phyloP scores from a whole-genome alignment of 148 eudicot genomes.

The Amaranthus hypochondriacus region DNA sequence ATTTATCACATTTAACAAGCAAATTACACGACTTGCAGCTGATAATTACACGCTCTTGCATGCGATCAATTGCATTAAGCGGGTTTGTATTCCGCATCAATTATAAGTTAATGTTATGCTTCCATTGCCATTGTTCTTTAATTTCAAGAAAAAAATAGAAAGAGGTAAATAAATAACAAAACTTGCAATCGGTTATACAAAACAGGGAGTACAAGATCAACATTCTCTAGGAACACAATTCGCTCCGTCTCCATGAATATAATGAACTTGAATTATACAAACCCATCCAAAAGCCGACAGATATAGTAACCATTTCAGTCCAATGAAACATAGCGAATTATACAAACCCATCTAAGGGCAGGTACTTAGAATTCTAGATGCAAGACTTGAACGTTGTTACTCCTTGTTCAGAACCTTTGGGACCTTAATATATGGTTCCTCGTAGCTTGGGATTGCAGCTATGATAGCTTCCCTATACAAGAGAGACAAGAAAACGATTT shows the following conservation, averaged over 20 bases:
- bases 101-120: too few relatives aligned
- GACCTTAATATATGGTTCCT: slow-evolving; percentile 84
- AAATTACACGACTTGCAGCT: not conserved
- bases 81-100: too few relatives aligned
- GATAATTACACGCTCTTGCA: not conserved
- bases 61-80: too few relatives aligned
- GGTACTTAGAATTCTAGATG: slow-evolving; percentile 4
- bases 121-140: too few relatives aligned
- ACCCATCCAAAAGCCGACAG: not conserved
- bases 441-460: slow-evolving; percentile 67
- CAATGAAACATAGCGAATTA: too few relatives aligned
- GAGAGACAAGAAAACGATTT: not conserved
- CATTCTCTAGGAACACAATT: too few relatives aligned
- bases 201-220: too few relatives aligned
- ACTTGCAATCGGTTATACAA: too few relatives aligned
- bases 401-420: slow-evolving; percentile 86
- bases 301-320: too few relatives aligned
- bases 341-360: not conserved
- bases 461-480: slow-evolving; percentile 64
- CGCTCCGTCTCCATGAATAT: too few relatives aligned
- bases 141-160: too few relatives aligned
- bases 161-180: too few relatives aligned
- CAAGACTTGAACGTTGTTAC: slow-evolving; percentile 29
- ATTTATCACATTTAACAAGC: slow-evolving; percentile 17
- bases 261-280: not conserved